These are phyloP conservation scores for Chenopodium formosanum DNA, from an alignment of 148 eudicot species.

Conservation along the genomic window DNA sequence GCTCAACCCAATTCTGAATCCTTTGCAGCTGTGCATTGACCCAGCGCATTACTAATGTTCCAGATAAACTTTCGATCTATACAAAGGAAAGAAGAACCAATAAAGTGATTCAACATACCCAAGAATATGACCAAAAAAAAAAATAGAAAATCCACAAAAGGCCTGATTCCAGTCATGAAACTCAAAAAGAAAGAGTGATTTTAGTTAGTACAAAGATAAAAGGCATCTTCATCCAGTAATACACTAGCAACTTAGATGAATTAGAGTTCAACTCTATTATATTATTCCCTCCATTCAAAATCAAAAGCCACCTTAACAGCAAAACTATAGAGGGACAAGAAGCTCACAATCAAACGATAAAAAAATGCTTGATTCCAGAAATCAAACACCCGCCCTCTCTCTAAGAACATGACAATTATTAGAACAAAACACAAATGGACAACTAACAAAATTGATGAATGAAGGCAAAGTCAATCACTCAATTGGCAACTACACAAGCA, in stretches of 20 bases:
- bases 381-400: neutral
- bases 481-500: conserved; percentile 10
- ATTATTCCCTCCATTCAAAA: neutral
- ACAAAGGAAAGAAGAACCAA: conserved; percentile 20
- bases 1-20: conserved; percentile 81
- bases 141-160: neutral
- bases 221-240: neutral
- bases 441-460: neutral
- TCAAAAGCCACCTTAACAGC: neutral
- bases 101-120: neutral
- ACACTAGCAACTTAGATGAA: neutral
- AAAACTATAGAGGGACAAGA: neutral
- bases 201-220: neutral
- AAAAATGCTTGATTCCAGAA: neutral
- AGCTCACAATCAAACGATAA: neutral
- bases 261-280: neutral
- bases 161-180: neutral
- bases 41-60: conserved; percentile 98
- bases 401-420: too few species aligned
- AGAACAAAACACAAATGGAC: neutral
- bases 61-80: conserved; percentile 89
- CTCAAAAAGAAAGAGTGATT: neutral
- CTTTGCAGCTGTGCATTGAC: conserved; percentile 91
- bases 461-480: neutral
- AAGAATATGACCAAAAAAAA: neutral